Base-by-base conservation (phyloP, 179 eudicot genomes). In the Heliamphora ciliata region DNA sequence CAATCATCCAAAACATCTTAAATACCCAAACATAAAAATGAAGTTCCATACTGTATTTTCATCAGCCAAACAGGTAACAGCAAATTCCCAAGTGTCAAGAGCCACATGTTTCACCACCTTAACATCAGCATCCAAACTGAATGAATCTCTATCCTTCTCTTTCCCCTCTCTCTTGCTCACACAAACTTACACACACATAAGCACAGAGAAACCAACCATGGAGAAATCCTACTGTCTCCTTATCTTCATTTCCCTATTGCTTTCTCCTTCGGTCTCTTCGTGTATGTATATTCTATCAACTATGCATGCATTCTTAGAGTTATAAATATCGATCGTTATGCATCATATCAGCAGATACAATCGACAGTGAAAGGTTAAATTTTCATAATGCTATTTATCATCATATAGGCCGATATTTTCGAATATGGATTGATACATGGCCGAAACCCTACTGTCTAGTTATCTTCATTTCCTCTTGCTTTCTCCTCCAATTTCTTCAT, bases 71-170 rank as follows among this genome's bases (percentile, higher is more conserved):
- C 74, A 13, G 74, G 74, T 46, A 40, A 46, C 74, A 46, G 8
- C 52, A 69, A 69, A 31, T 9, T 14, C 74, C 21, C 51, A 50
- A 50, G 74, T 69, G 74, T 46, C 17, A 69, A 46, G 51, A 69
- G 6, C 50, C 74, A 69, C 74, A 44, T 69, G 74, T 69, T 69
- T 44, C 74, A 69, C 51, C 74, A 44, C 74, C 46, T 40, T 0
- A 31, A 69, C 52, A 13, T 46, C 74, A 69, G 50, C n/a, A 44
- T 40, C 74, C 74, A 69, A 69, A 13, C 74, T 69, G 24, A 63
- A 65, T 10, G 69, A 65, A 65, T 69, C 74, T 69, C 74, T 69
- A 50, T 69, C 74, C 46, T 51, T 69, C 73, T 69, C 73, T 69
- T 47, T 24, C 70, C 24, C 70, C 68, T 61, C 65, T 64, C 44